A percentile compares a stretch with the other conserved stretches of the same genome.
Conservation (phyloP, 441 rosid genomes). For the Syzygium syzygioides region DNA sequence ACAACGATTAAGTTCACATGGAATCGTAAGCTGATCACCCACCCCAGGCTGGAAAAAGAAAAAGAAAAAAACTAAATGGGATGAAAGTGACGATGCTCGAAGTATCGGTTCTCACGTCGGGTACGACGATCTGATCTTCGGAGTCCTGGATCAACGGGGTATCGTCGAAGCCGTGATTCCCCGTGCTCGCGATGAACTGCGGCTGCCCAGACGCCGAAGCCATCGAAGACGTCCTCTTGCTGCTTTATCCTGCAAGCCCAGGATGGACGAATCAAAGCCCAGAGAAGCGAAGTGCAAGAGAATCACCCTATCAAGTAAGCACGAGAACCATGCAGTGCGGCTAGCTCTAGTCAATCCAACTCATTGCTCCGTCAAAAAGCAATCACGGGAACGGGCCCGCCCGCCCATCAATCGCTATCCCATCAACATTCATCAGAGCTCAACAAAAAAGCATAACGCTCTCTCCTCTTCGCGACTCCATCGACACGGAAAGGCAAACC, state of each 20-base stretch:
- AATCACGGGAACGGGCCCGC: not conserved
- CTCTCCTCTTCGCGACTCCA: not conserved
- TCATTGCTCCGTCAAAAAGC: not conserved
- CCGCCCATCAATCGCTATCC: not conserved
- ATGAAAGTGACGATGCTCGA: not conserved
- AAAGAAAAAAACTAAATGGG: not conserved
- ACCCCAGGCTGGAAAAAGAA: not conserved
- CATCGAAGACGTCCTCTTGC: not conserved
- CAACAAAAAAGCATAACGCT: not conserved
- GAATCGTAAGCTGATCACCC: not conserved
- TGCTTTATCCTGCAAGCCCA: not conserved
- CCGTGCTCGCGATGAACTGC: constrained; percentile 45
- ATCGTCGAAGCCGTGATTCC: constrained; percentile 49
- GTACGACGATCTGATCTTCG: constrained; percentile 58
- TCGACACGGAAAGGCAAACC: not conserved
- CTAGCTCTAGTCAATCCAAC: not conserved
- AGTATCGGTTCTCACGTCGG: constrained; percentile 39
- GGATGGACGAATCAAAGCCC: not conserved
- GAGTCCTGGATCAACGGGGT: constrained; percentile 54
- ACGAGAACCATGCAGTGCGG: not conserved
- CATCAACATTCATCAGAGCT: not conserved
- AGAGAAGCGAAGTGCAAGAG: not conserved
- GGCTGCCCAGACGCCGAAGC: constrained; percentile 32
- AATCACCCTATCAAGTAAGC: not conserved
- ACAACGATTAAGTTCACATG: not conserved